phyloP scores from a whole-genome alignment of 176 grass and related monocot genomes.

The Raddia distichophylla region DNA sequence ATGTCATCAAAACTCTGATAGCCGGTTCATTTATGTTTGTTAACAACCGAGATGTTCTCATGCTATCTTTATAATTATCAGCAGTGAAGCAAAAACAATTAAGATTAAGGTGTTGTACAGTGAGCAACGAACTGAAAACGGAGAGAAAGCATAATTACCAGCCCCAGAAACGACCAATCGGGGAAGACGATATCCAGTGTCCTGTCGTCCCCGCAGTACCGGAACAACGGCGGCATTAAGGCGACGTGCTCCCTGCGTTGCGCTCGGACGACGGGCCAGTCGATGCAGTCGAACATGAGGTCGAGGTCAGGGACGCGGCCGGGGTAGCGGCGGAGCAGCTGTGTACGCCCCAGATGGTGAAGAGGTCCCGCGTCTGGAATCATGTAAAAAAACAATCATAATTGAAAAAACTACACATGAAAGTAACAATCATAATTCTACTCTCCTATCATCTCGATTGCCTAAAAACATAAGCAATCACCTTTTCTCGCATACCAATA shows the following conservation, averaged over 20 bases:
- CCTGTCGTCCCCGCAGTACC: slow-evolving; percentile 69
- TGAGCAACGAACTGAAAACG: slow-evolving; percentile 4
- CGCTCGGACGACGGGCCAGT: slow-evolving; percentile 67
- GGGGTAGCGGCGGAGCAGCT: slow-evolving; percentile 80
- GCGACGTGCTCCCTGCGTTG: slow-evolving; percentile 33
- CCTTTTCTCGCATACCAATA: no score
- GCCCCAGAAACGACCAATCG: slow-evolving; percentile 98
- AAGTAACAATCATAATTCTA: no score
- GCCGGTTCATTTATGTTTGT: background rate
- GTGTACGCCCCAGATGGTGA: slow-evolving; percentile 88
- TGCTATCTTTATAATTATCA: background rate
- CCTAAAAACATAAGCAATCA: no score
- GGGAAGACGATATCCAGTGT: slow-evolving; percentile 83
- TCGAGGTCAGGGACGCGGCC: slow-evolving; percentile 85
- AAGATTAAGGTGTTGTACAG: background rate
- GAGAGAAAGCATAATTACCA: slow-evolving; percentile 58
- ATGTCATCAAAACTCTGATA: background rate
- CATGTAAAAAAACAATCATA: no score
- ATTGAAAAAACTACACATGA: no score
- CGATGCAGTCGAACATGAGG: slow-evolving; percentile 91
- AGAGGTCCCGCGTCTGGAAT: slow-evolving; percentile 77
- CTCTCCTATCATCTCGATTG: no score
- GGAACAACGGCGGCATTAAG: slow-evolving; percentile 66
- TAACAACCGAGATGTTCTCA: background rate
- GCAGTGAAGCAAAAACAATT: background rate